Percentiles rank a stretch among this genome's conserved stretches.
These are phyloP conservation scores for Thalia dealbata DNA, from an alignment of 176 grass and related monocot species.

Conservation along the genomic window DNA sequence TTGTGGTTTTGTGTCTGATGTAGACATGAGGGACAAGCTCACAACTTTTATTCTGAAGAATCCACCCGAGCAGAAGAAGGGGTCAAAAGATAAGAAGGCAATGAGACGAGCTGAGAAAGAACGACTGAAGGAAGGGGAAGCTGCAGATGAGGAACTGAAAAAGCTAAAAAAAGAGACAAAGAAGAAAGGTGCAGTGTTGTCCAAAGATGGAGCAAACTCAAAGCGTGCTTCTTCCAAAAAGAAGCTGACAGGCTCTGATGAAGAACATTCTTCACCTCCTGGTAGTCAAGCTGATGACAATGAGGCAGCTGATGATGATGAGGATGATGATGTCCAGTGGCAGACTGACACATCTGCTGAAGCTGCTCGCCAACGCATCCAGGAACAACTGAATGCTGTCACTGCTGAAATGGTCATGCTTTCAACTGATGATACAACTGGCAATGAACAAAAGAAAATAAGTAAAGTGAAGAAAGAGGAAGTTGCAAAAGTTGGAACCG, in stretches of 20 bases:
- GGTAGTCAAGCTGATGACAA: constrained; percentile 29
- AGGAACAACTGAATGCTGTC: constrained; percentile 65
- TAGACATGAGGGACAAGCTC: constrained; percentile 75
- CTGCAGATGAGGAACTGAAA: constrained; percentile 79
- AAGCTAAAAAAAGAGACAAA: constrained; percentile 68
- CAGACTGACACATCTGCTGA: constrained; percentile 63
- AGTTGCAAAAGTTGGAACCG: background rate
- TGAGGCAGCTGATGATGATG: constrained; percentile 28
- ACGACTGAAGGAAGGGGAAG: constrained; percentile 55
- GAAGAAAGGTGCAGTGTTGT: constrained; percentile 31
- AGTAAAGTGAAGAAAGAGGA: background rate
- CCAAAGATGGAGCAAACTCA: constrained; percentile 17
- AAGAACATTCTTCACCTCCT: constrained; percentile 47
- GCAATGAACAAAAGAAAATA: constrained; percentile 25
- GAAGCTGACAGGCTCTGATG: constrained; percentile 36
- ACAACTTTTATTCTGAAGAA: constrained; percentile 60
- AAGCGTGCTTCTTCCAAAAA: constrained; percentile 25
- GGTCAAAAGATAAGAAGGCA: constrained; percentile 62
- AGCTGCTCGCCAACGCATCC: constrained; percentile 63
- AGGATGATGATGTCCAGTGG: constrained; percentile 59
- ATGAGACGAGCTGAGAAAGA: constrained; percentile 87
- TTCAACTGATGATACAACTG: constrained; percentile 27
- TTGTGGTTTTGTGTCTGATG: constrained; percentile 71
- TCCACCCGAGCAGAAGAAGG: constrained; percentile 62
- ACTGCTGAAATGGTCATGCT: constrained; percentile 89